Conservation (phyloP, 2,329 filamentous ascomycete species). For the Ceratocystis alfenasii region DNA sequence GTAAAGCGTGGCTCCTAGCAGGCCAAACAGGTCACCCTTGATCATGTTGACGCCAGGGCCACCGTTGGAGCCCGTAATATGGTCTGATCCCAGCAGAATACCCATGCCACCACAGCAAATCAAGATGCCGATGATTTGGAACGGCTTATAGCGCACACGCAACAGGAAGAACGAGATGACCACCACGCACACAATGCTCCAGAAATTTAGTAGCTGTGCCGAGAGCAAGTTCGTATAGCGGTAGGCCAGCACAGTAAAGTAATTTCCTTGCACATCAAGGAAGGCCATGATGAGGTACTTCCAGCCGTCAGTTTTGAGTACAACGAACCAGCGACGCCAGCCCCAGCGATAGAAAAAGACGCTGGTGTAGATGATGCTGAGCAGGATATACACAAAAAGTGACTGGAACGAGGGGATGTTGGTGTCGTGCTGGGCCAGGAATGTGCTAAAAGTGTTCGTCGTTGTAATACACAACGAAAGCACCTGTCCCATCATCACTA, state of each 20-base stretch:
- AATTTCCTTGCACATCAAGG: constrained; percentile 92
- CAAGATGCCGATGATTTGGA: constrained; percentile 76
- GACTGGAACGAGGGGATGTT: constrained; percentile 92
- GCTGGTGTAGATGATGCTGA: constrained; percentile 69
- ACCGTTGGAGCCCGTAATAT: constrained; percentile 64
- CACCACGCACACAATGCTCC: constrained; percentile 91
- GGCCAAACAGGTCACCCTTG: constrained; percentile 85
- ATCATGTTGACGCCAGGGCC: constrained; percentile 58
- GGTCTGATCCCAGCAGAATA: constrained; percentile 73
- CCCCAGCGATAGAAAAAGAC: constrained; percentile 73
- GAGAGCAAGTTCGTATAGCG: constrained; percentile 83
- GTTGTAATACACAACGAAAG: constrained; percentile 81
- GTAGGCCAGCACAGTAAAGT: constrained; percentile 93
- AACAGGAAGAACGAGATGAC: constrained; percentile 71
- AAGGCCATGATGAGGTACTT: constrained; percentile 88
- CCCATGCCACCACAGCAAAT: constrained; percentile 86
- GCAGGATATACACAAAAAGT: constrained; percentile 83
- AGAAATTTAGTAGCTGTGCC: constrained; percentile 95
- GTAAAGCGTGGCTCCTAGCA: constrained; percentile 82
- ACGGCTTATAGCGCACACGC: constrained; percentile 75
- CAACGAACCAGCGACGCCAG: constrained; percentile 51
- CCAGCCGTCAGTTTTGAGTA: constrained; percentile 67
- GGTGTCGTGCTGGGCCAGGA: constrained; percentile 54
- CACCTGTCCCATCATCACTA: constrained; percentile 68
- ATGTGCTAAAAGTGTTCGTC: constrained; percentile 78